Conservation (phyloP, 2,329 filamentous ascomycete genomes). For the Macrophomina tecta region DNA sequence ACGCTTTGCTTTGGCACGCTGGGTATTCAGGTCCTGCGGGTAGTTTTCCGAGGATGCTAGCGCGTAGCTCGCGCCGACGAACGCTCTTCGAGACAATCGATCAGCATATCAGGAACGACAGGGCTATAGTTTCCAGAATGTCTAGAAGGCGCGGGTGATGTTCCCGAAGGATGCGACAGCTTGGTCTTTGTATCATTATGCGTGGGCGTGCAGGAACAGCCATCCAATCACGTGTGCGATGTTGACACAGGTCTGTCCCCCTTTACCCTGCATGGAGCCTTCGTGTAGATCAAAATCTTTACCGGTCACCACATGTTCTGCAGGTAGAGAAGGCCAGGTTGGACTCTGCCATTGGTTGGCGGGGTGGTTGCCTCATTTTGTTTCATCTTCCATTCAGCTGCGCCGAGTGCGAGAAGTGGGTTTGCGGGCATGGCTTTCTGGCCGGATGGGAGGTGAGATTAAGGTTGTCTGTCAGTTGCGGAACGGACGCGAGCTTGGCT, state of each 20-base stretch:
- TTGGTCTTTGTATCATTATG: background rate
- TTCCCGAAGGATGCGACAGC: background rate
- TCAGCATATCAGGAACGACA: background rate
- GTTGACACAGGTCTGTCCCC: background rate
- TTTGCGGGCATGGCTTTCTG: background rate
- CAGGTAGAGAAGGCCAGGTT: background rate
- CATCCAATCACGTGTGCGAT: too few relatives aligned
- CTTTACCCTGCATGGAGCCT: conserved; percentile 20
- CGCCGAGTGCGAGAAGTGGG: background rate
- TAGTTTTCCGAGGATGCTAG: too few relatives aligned
- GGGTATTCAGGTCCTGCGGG: too few relatives aligned
- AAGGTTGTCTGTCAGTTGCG: conserved; percentile 21
- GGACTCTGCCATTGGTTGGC: conserved; percentile 1
- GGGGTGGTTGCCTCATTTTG: background rate
- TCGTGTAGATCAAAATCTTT: background rate
- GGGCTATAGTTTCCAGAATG: background rate
- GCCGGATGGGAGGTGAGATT: conserved; percentile 7
- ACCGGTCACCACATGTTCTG: background rate
- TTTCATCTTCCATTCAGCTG: conserved; percentile 7
- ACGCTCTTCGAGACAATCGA: too few relatives aligned
- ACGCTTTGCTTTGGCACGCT: too few relatives aligned
- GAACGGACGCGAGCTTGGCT: conserved; percentile 17
- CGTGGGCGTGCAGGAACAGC: background rate
- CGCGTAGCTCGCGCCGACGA: too few relatives aligned
- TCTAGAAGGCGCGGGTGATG: background rate